Base-by-base conservation (phyloP, 2,329 filamentous ascomycete genomes). In the Aspergillus persii region DNA sequence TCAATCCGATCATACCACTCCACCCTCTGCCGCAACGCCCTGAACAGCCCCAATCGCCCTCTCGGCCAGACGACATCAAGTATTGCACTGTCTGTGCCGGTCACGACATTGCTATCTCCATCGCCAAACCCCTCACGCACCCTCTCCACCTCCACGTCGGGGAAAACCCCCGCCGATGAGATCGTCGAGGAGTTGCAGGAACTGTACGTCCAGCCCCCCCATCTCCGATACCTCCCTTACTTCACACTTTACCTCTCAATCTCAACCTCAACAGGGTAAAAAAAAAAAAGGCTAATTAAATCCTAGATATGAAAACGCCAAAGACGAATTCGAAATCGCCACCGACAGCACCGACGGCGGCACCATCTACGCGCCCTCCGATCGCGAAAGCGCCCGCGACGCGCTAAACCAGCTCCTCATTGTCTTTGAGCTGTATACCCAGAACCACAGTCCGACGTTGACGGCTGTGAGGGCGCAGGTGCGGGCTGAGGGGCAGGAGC, bases 301-400 rank as follows among this genome's bases (percentile, higher is more conserved):
- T 12, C 53, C 66, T 11, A 76, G 77, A 50, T 79, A 80, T 61
- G 75, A 77, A 57, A 75, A 75, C 0, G 78, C 79, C 3, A 74
- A 75, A 59, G 79, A 81, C 63, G 79, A 81, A 65, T 79, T 81
- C 58, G 79, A 81, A 68, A 81, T 82, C 61, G 79, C 79, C 3
- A 74, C 74, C 0, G 79, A 81, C 56, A 79, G 78, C 61, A 81
- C 79, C 1, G 74, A 79, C 46, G 70, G 69, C 31, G 69, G 74
- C 1, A 78, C 78, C 2, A 76, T 79, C 56, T 81, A 81, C 66
- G 79, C 78, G 1, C 73, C 74, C 9, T 79, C 74, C 0, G 80
- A 81, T 62, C 74, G 79, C 3, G 75, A 75, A 39, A 77, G 78
- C 3, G 77, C 79, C 3, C 76, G 79, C 31, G 77, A 81, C 56